Conservation (phyloP, 2,329 filamentous ascomycete species). For the Aspergillus aculeatinus region DNA sequence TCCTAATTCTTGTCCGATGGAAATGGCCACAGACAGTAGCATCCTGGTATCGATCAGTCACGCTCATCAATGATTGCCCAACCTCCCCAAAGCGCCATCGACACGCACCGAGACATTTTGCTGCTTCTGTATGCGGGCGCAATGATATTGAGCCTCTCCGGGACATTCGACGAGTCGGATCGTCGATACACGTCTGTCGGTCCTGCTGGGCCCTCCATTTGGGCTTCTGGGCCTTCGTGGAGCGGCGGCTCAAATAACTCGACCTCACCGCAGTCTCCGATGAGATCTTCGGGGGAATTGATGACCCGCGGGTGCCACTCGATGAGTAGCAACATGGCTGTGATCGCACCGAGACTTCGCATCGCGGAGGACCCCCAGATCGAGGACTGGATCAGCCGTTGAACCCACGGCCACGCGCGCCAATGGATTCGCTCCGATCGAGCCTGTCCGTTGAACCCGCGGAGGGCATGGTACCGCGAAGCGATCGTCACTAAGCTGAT, state of each 20-base stretch:
- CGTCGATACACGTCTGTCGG: background rate
- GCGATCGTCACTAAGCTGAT: background rate
- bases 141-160: conserved; percentile 4
- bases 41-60: conserved; percentile 7
- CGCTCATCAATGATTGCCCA: too few species aligned
- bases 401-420: conserved; percentile 8
- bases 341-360: conserved; percentile 2
- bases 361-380: conserved; percentile 8
- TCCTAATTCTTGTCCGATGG: conserved; percentile 1
- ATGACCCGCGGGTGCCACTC: conserved; percentile 8
- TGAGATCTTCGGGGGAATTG: conserved; percentile 7
- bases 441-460: background rate
- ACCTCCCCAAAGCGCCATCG: background rate
- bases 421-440: conserved; percentile 6
- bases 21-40: conserved; percentile 1
- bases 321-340: conserved; percentile 4
- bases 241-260: conserved; percentile 10
- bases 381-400: conserved; percentile 4
- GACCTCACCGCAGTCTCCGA: background rate
- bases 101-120: conserved; percentile 7
- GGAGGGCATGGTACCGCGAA: conserved; percentile 3
- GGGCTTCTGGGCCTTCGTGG: too few species aligned
- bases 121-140: conserved; percentile 6
- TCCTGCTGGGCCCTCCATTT: too few species aligned
- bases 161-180: conserved; percentile 1